Evolutionary conservation across 164 flowering plant genomes (phyloP), one percentile per base, ranked within the genome.

Genomic region (Chloranthus sessilifolius): DNA sequence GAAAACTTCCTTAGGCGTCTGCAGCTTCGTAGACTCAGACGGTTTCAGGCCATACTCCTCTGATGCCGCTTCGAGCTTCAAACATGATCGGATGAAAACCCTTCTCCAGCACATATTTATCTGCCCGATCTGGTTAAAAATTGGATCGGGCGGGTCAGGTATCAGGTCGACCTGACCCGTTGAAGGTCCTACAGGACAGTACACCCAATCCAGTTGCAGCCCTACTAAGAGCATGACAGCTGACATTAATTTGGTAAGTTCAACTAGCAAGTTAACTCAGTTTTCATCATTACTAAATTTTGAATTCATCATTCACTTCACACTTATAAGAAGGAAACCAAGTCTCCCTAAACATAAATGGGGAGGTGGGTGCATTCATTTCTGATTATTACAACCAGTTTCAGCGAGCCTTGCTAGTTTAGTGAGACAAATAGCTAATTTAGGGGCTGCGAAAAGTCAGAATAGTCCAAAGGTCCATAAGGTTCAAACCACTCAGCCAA

Each of bases 391-490:
- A n/a, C n/a, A n/a, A n/a, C n/a, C n/a, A n/a, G n/a, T n/a, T n/a
- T n/a, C n/a, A n/a, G n/a, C n/a, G n/a, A n/a, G n/a, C n/a, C n/a
- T n/a, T n/a, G n/a, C n/a, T n/a, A n/a, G n/a, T n/a, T n/a, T n/a
- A n/a, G n/a, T n/a, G n/a, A n/a, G n/a, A n/a, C 2, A 14, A 27
- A 10, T 19, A n/a, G 16, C 19, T 38, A 15, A 7, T 15, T 14
- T n/a, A 1, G 29, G 31, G 46, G 22, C n/a, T n/a, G n/a, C n/a
- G 52, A 56, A n/a, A 63, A 57, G 15, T 57, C 41, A 2, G 43
- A 43, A 37, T 82, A 82, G 36, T 85, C 95, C 55, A 30, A 2
- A 3, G 88, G 79, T 4, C 79, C 81, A 54, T 83, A 81, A 12
- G 88, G 91, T 45, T 66, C 56, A 35, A 86, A 79, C 27, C 67